A percentile compares a stretch with the other conserved stretches of the same genome.
phyloP scores from a whole-genome alignment of 805 yeast genomes.

The Saturnispora quitensis region DNA sequence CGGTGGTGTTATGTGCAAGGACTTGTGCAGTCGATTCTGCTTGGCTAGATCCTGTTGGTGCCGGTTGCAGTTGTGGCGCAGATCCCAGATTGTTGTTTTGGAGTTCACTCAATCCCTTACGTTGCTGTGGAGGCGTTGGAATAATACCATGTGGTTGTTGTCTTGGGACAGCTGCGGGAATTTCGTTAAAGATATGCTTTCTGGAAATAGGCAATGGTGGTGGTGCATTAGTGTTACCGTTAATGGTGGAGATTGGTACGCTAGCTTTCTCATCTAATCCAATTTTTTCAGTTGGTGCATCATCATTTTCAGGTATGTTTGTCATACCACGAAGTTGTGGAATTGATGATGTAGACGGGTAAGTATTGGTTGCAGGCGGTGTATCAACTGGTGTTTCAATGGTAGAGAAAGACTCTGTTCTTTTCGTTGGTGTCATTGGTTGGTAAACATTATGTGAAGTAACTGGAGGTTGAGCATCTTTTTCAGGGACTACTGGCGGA shows the following conservation, averaged over 20 bases:
- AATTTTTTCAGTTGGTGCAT: not conserved
- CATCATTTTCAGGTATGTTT: constrained; percentile 2
- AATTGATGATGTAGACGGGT: constrained; percentile 3
- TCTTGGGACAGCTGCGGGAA: constrained; percentile 6
- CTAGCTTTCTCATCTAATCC: not conserved
- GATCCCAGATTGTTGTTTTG: not conserved
- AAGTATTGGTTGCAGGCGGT: constrained; percentile 4
- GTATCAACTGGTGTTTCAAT: constrained; percentile 1
- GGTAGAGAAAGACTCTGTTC: constrained; percentile 21
- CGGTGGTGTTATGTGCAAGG: constrained; percentile 26
- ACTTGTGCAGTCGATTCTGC: constrained; percentile 39
- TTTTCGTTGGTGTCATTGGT: constrained; percentile 26
- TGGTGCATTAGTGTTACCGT: constrained; percentile 8
- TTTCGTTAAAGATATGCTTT: constrained; percentile 18
- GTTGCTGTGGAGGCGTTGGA: constrained; percentile 28
- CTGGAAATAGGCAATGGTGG: constrained; percentile 30
- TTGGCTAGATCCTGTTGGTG: constrained; percentile 19
- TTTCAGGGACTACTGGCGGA: constrained; percentile 2
- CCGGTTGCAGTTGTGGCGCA: constrained; percentile 13
- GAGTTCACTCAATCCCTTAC: constrained; percentile 18
- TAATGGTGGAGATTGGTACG: not conserved
- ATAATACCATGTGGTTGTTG: constrained; percentile 23
- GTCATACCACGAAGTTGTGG: constrained; percentile 5
- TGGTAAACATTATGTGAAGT: constrained; percentile 5
- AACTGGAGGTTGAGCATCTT: not conserved